These are phyloP conservation scores for Cytauxzoon felis DNA, from an alignment of 169 alveolate genomes.

Conservation along the genomic window DNA sequence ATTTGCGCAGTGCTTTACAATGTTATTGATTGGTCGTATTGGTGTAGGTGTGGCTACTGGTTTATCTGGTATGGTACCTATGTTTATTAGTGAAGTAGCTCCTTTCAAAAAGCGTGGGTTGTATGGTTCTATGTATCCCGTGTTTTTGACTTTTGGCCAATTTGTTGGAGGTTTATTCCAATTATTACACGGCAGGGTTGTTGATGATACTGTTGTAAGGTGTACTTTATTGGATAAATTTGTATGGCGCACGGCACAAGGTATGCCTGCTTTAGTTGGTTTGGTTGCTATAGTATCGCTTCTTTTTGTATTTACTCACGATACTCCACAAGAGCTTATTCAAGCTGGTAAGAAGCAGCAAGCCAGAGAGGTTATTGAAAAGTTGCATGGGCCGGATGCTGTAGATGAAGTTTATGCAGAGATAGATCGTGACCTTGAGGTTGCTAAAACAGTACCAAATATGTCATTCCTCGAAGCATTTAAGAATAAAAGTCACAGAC, in stretches of 20 bases:
- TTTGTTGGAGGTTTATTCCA: slow-evolving; percentile 72
- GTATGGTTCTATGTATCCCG: slow-evolving; percentile 74
- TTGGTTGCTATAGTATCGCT: slow-evolving; percentile 48
- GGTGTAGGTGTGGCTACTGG: slow-evolving; percentile 80
- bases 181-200: slow-evolving; percentile 60
- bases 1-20: slow-evolving; percentile 62
- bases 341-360: slow-evolving; percentile 64
- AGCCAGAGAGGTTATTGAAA: slow-evolving; percentile 54
- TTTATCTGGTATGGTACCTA: slow-evolving; percentile 76
- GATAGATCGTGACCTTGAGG: slow-evolving; percentile 57
- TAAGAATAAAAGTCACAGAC: slow-evolving; percentile 63
- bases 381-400: slow-evolving; percentile 64
- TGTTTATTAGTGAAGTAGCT: slow-evolving; percentile 77
- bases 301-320: slow-evolving; percentile 48
- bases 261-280: slow-evolving; percentile 59
- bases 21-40: slow-evolving; percentile 72
- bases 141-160: slow-evolving; percentile 77
- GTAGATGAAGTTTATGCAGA: slow-evolving; percentile 56
- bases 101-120: slow-evolving; percentile 73
- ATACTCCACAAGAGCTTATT: slow-evolving; percentile 66
- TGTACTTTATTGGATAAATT: slow-evolving; percentile 31
- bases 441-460: slow-evolving; percentile 48
- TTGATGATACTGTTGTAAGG: background rate
- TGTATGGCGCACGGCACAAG: slow-evolving; percentile 68
- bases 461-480: slow-evolving; percentile 59